Base-by-base conservation (phyloP, 495 filamentous ascomycete genomes). In the Penicillium paradoxum region DNA sequence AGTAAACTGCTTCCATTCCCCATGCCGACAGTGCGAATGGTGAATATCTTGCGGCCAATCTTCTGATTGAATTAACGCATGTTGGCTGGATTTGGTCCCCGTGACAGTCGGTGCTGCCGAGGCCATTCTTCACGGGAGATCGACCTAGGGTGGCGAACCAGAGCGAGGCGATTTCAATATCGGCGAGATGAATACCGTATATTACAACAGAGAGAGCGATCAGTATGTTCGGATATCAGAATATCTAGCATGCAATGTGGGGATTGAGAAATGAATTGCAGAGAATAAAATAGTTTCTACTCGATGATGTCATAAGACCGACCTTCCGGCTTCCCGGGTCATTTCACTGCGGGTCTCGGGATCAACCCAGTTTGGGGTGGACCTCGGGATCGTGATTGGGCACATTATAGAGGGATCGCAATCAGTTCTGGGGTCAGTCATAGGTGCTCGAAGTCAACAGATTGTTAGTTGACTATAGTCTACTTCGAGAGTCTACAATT, bases 121-220 rank as follows among this genome's bases (percentile, higher is more conserved):
- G 14, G 56, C 13, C 59, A 62, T 65, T 24, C 22, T 53, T 33
- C 22, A 11, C 54, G 60, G 54, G 51, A 61, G 52, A 58, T 64
- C 55, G 51, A 19, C 60, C 29, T 25, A 13, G 24, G 13, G 41
- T 29, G 17, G 40, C 21, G 5, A 15, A 33, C 9, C 14, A 38
- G 33, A 18, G 46, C 10, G 29, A 32, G 8, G 14, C 18, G 9
- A 15, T 11, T 15, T 41, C 38, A 15, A 17, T 14, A 21, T 17
- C 19, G 10, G 29, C 13, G 1, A 4, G 21, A 10, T 1, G 14
- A 18, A 15, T 1, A 6, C 6, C 3, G 14, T 48, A 27, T 37
- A 14, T 34, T 25, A 40, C 14, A 42, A 8, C 15, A 19, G 2
- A 22, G 22, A 6, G 3, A 15, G n/a, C 27, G 15, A 34, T 15